Percentiles rank a stretch among this genome's conserved stretches.
Conservation (phyloP, 345 rosid species). For the Salix viminalis region DNA sequence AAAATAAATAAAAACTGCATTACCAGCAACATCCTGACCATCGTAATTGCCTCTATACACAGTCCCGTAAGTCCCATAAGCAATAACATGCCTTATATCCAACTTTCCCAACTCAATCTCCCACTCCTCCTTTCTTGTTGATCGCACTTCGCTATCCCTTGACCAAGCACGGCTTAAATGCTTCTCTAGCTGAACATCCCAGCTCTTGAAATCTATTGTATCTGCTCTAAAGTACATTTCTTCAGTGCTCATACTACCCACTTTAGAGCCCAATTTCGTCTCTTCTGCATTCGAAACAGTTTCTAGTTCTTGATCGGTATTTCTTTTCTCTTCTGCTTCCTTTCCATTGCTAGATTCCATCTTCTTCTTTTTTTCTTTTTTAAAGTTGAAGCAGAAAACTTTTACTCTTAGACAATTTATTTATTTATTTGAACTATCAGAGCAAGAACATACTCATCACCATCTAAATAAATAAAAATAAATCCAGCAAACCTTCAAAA, state of each 20-base stretch:
- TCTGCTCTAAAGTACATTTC: constrained; percentile 28
- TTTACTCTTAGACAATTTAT: background rate
- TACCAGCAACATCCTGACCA: constrained; percentile 36
- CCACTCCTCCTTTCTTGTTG: constrained; percentile 22
- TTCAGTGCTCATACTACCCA: constrained; percentile 15
- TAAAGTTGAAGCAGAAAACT: background rate
- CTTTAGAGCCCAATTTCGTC: constrained; percentile 9
- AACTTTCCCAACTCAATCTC: constrained; percentile 28
- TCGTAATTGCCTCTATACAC: constrained; percentile 36
- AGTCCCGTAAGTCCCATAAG: constrained; percentile 30
- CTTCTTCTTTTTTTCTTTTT: background rate
- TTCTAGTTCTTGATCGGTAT: background rate
- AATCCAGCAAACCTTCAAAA: background rate
- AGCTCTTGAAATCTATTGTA: constrained; percentile 31
- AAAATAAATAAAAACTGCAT: background rate
- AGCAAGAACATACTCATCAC: background rate
- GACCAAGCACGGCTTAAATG: constrained; percentile 35
- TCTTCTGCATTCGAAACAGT: background rate
- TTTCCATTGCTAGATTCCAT: constrained; percentile 17
- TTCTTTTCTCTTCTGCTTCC: constrained; percentile 9
- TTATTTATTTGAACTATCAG: too few relatives aligned
- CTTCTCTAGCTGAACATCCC: constrained; percentile 33
- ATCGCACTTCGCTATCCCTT: constrained; percentile 20
- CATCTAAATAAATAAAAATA: background rate
- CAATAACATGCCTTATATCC: constrained; percentile 25